These are phyloP conservation scores for Gilbertella persicaria DNA, from an alignment of 371 early-diverging fungal species.

Conservation along the genomic window DNA sequence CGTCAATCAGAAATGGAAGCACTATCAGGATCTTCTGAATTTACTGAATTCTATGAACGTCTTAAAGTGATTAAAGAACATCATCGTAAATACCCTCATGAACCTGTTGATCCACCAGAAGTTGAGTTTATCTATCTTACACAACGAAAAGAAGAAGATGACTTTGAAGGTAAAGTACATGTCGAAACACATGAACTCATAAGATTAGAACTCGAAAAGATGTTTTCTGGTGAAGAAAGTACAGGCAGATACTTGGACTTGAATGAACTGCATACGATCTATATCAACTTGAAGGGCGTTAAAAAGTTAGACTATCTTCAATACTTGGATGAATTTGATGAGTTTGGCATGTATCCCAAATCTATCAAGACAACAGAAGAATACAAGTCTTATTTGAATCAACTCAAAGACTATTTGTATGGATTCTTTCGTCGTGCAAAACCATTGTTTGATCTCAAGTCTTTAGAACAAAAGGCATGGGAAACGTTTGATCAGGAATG, in stretches of 20 bases:
- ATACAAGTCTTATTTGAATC: constrained; percentile 74
- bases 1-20: constrained; percentile 75
- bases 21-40: constrained; percentile 72
- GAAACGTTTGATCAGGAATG: constrained; percentile 66
- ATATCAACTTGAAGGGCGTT: constrained; percentile 80
- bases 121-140: constrained; percentile 63
- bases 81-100: constrained; percentile 84
- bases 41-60: constrained; percentile 87
- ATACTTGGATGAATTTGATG: constrained; percentile 74
- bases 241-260: constrained; percentile 89
- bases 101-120: constrained; percentile 79
- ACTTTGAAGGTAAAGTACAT: constrained; percentile 48
- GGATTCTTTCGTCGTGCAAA: constrained; percentile 75
- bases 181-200: neutral
- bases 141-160: constrained; percentile 57
- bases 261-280: constrained; percentile 72
- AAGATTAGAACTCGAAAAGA: constrained; percentile 67
- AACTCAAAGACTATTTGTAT: constrained; percentile 70
- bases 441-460: constrained; percentile 76
- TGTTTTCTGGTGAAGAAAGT: constrained; percentile 93
- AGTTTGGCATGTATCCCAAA: constrained; percentile 62
- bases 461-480: constrained; percentile 49
- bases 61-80: constrained; percentile 82
- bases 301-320: constrained; percentile 77
- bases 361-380: constrained; percentile 59